A percentile compares a stretch with the other conserved stretches of the same genome.
These are phyloP conservation scores for Ceratobasidium sp. DNA, from an alignment of 1,284 basidiomycete species.

Conservation along the genomic window DNA sequence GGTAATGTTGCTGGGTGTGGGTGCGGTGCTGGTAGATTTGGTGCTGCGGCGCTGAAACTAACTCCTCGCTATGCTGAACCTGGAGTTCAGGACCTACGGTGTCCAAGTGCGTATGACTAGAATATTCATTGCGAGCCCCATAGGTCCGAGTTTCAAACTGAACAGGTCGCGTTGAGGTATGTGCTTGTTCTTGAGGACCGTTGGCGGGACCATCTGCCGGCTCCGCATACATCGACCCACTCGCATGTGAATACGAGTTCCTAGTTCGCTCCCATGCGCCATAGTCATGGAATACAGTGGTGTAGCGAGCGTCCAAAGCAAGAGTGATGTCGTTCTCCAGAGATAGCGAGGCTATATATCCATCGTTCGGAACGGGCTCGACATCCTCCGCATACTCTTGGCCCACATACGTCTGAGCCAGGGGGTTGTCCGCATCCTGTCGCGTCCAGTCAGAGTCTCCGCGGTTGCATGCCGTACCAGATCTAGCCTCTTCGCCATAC, in stretches of 20 bases:
- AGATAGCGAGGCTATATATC: not conserved
- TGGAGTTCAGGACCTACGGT: no score
- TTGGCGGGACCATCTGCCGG: no score
- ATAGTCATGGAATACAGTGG: no score
- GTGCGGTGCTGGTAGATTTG: not conserved
- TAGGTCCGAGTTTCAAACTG: not conserved
- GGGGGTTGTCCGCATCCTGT: no score
- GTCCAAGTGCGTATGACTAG: no score
- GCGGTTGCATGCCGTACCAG: no score
- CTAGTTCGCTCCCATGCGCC: not conserved
- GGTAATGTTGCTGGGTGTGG: not conserved
- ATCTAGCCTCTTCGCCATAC: no score
- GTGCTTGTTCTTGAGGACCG: not conserved
- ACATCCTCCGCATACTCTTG: not conserved
- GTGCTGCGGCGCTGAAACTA: no score
- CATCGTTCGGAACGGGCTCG: not conserved
- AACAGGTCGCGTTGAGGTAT: not conserved
- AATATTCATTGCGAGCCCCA: not conserved
- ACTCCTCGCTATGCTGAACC: no score
- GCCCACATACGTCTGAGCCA: not conserved
- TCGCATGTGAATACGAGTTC: no score
- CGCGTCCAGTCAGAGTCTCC: not conserved
- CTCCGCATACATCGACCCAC: not conserved
- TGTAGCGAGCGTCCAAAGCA: not conserved
- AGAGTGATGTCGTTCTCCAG: not conserved